Base-by-base conservation (phyloP, 306 rosid species). In the Pachyrhizus erosus region DNA sequence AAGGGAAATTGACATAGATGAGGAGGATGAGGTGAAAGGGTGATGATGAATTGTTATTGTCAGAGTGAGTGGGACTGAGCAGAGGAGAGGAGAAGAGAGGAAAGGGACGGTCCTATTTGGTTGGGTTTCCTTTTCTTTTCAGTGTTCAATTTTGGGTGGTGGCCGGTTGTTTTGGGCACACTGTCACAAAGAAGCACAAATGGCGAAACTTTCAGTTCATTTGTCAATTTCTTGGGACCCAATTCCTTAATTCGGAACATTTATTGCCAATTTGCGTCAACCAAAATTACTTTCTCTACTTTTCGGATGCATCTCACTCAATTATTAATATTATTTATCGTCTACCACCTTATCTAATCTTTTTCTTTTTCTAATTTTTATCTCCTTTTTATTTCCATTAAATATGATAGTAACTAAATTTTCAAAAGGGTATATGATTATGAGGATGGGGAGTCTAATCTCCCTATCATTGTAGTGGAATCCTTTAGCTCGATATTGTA, bases 141-240 rank as follows among this genome's bases (percentile, higher is more conserved):
- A 40, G 49, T 61, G 49, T 20, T 52, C 58, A 40, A 79, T 54
- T 71, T 13, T 29, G 60, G 3, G 26, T 8, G 18, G 73, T 79
- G 80, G 34, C 33, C 73, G 42, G 14, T 45, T 55, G 62, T 79
- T 79, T 57, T 54, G 37, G 71, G 20, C 82, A 75, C 26, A 43
- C 8, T 23, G 55, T 73, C 57, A 33, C 33, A 43, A 72, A 43
- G 49, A 70, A 29, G 23, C 42, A 39, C 68, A 34, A 58, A 65
- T 78, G 73, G 79, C 78, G 82, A 81, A 84, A 64, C 82, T 80
- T 31, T 80, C 31, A 58, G 80, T 81, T 85, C n/a, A 75, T 65
- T 62, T 87, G 87, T 89, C 91, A 77, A 72, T 82, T 75, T 76
- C 42, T 10, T 0, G 29, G 83, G 85, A 69, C 83, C 83, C 61